Evolutionary conservation across 2,329 filamentous ascomycete species (phyloP).

Genomic region (Byssoonygena ceratinophila): DNA sequence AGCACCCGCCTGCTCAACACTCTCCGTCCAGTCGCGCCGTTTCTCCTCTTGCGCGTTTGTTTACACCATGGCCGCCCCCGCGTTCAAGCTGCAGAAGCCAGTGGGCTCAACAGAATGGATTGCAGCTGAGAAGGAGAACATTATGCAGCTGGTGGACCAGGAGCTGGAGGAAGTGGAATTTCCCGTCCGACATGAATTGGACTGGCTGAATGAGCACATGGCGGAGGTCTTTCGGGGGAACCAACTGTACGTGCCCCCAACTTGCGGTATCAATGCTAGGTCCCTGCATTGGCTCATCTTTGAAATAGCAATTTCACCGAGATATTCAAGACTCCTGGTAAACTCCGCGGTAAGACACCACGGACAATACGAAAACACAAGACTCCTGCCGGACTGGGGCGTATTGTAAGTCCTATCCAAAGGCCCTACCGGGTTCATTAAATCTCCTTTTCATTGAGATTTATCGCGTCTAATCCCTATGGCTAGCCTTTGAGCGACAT

Average conservation of each 20-base stretch:
- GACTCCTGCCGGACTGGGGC: slow-evolving; percentile 20
- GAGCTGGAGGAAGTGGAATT: slow-evolving; percentile 91
- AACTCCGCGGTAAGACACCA: slow-evolving; percentile 41
- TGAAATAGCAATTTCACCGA: slow-evolving; percentile 68
- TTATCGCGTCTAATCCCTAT: slow-evolving; percentile 10
- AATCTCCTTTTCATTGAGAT: not conserved
- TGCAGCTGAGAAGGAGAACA: slow-evolving; percentile 68
- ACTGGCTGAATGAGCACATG: slow-evolving; percentile 99
- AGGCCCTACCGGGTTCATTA: not conserved
- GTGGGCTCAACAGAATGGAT: slow-evolving; percentile 82
- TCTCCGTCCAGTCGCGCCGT: too few relatives aligned
- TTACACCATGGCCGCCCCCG: slow-evolving; percentile 28
- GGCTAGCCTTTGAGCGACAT: slow-evolving; percentile 40
- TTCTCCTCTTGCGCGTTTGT: slow-evolving; percentile 12
- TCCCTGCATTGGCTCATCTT: not conserved
- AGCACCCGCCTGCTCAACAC: not conserved
- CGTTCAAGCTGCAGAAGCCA: slow-evolving; percentile 38
- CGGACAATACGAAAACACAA: slow-evolving; percentile 34
- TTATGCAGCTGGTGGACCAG: slow-evolving; percentile 61
- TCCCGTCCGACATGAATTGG: slow-evolving; percentile 83
- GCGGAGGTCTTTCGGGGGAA: slow-evolving; percentile 79
- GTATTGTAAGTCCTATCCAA: slow-evolving; percentile 32
- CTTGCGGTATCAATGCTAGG: too few relatives aligned
- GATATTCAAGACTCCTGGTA: slow-evolving; percentile 65
- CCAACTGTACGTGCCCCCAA: slow-evolving; percentile 66